Percentiles rank a stretch among this genome's conserved stretches.
phyloP scores from a whole-genome alignment of 352 stramenopile species.

The Thraustochytrium striatum region DNA sequence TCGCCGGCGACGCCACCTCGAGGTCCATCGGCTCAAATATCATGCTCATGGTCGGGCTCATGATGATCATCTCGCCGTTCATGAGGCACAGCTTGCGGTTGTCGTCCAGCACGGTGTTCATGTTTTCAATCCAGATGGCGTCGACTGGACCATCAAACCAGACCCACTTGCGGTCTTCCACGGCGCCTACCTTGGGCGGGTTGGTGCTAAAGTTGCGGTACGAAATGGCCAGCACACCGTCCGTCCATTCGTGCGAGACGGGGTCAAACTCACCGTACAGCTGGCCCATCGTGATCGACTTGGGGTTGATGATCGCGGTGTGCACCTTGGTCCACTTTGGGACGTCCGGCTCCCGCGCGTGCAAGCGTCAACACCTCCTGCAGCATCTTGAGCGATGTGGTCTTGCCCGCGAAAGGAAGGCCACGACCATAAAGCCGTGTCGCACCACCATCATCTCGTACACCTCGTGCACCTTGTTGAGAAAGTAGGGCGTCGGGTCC shows the following conservation, averaged over 20 bases:
- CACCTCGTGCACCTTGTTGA: slow-evolving; percentile 88
- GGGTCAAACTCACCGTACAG: slow-evolving; percentile 89
- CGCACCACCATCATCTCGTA: slow-evolving; percentile 95
- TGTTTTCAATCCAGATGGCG: slow-evolving; percentile 88
- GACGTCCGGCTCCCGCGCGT: slow-evolving; percentile 57
- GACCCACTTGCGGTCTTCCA: slow-evolving; percentile 74
- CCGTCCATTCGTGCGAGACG: slow-evolving; percentile 88
- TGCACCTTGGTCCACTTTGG: slow-evolving; percentile 51
- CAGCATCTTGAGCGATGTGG: slow-evolving; percentile 79
- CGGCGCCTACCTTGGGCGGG: slow-evolving; percentile 52
- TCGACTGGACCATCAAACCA: slow-evolving; percentile 87
- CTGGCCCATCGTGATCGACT: slow-evolving; percentile 85
- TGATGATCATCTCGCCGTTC: slow-evolving; percentile 88
- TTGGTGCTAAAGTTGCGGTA: slow-evolving; percentile 71
- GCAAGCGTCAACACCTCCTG: slow-evolving; percentile 73
- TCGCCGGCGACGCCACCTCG: slow-evolving; percentile 82
- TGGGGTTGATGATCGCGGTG: slow-evolving; percentile 79
- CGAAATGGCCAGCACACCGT: slow-evolving; percentile 85
- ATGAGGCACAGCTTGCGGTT: slow-evolving; percentile 89
- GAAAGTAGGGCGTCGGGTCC: slow-evolving; percentile 78
- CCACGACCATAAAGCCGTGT: slow-evolving; percentile 91
- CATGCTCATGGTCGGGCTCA: slow-evolving; percentile 89
- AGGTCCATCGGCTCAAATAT: slow-evolving; percentile 92
- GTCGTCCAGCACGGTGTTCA: slow-evolving; percentile 90
- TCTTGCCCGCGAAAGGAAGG: slow-evolving; percentile 88